A percentile compares a stretch with the other conserved stretches of the same genome.
Conservation (phyloP, 495 filamentous ascomycete species). For the Neurospora sublineolata region DNA sequence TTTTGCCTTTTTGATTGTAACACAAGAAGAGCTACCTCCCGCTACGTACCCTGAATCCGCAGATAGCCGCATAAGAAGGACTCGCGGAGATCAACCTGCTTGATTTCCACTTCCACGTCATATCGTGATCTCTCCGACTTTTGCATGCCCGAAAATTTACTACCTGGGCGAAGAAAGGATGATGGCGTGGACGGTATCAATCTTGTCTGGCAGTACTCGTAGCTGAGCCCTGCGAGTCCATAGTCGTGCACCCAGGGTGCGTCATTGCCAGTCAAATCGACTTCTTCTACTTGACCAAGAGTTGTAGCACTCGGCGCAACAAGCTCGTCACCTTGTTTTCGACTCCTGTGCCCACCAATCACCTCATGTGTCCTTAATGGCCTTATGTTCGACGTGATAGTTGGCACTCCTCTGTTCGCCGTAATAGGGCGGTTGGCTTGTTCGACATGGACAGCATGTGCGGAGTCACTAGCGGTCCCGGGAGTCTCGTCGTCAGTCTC, state of each 20-base stretch:
- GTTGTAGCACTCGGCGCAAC: not conserved
- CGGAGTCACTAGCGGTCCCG: conserved; percentile 4
- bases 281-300: conserved; percentile 8
- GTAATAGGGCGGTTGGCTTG: not conserved
- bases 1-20: not conserved
- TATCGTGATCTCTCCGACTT: conserved; percentile 84
- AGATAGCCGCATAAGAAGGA: conserved; percentile 95
- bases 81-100: conserved; percentile 88
- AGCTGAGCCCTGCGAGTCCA: conserved; percentile 35
- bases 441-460: not conserved
- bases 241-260: conserved; percentile 20
- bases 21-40: not conserved
- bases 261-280: conserved; percentile 10
- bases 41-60: conserved; percentile 75
- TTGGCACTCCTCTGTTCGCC: conserved; percentile 8
- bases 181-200: conserved; percentile 55
- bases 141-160: conserved; percentile 81
- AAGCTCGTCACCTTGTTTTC: conserved; percentile 1
- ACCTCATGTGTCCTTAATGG: not conserved
- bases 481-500: conserved; percentile 23
- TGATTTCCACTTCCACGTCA: conserved; percentile 93
- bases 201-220: conserved; percentile 56
- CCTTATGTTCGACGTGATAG: not conserved
- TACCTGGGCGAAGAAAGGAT: conserved; percentile 77
- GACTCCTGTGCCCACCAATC: not conserved